Evolutionary conservation across 352 stramenopile species (phyloP).

Genomic region (Bremia lactucae): DNA sequence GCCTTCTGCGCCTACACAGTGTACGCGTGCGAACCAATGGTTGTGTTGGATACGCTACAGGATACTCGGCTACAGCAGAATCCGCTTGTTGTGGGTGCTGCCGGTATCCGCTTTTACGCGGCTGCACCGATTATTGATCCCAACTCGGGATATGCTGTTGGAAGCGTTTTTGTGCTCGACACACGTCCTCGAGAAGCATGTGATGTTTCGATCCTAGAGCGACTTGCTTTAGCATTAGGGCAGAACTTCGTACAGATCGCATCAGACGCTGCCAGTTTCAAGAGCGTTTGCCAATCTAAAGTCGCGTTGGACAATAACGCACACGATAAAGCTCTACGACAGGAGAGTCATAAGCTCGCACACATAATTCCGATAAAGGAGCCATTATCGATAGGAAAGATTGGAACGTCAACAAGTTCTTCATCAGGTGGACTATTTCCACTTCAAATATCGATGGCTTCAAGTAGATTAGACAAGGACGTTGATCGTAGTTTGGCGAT

Average conservation of each 20-base stretch:
- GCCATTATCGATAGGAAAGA: slow-evolving; percentile 25
- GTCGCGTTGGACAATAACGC: not conserved
- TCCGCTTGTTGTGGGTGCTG: slow-evolving; percentile 79
- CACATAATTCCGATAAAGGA: not conserved
- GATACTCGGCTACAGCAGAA: slow-evolving; percentile 86
- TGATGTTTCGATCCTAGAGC: slow-evolving; percentile 60
- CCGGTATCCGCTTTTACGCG: slow-evolving; percentile 92
- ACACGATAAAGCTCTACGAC: slow-evolving; percentile 3
- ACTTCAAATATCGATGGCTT: not conserved
- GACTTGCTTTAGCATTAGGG: slow-evolving; percentile 39
- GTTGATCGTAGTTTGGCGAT: no score
- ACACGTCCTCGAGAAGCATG: slow-evolving; percentile 58
- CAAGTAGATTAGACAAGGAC: slow-evolving; percentile 4
- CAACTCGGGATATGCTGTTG: slow-evolving; percentile 43
- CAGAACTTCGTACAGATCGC: slow-evolving; percentile 38
- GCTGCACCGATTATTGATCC: slow-evolving; percentile 58
- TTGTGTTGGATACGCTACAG: slow-evolving; percentile 82
- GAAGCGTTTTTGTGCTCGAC: slow-evolving; percentile 78
- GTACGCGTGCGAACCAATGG: slow-evolving; percentile 41
- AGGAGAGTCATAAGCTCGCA: slow-evolving; percentile 3
- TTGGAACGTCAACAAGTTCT: no score
- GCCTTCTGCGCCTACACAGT: slow-evolving; percentile 70
- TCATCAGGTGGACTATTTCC: slow-evolving; percentile 20
- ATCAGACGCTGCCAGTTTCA: not conserved
- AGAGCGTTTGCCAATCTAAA: slow-evolving; percentile 2